phyloP scores from a whole-genome alignment of 805 yeast genomes.

The Ogataea trehalophila region DNA sequence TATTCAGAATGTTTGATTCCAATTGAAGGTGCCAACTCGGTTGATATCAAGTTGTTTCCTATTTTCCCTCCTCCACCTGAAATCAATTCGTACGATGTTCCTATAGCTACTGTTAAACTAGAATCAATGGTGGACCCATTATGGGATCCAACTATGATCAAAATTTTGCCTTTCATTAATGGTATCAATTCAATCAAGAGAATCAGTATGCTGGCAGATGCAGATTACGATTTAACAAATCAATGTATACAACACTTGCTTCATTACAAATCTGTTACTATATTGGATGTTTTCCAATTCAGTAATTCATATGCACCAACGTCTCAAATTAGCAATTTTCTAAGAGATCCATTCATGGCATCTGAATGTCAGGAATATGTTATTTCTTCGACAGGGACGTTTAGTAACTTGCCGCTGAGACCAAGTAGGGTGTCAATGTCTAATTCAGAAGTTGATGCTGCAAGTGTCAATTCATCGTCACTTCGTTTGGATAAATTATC shows the following conservation, averaged over 20 bases:
- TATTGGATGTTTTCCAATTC: constrained; percentile 87
- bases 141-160: constrained; percentile 97
- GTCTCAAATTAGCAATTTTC: constrained; percentile 62
- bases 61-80: constrained; percentile 76
- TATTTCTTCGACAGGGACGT: constrained; percentile 37
- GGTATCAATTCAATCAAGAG: constrained; percentile 80
- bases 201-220: constrained; percentile 74
- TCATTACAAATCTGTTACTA: constrained; percentile 80
- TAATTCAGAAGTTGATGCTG: constrained; percentile 19
- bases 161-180: constrained; percentile 78
- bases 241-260: constrained; percentile 88
- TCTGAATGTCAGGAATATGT: constrained; percentile 85
- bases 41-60: constrained; percentile 93
- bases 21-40: constrained; percentile 80
- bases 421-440: constrained; percentile 23
- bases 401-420: constrained; percentile 32
- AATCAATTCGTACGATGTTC: constrained; percentile 79
- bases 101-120: constrained; percentile 79
- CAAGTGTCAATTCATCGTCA: constrained; percentile 14
- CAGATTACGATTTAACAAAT: constrained; percentile 71
- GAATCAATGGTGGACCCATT: constrained; percentile 73
- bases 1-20: constrained; percentile 96
- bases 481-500: constrained; percentile 9
- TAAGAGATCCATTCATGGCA: constrained; percentile 60
- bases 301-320: constrained; percentile 87